phyloP scores from a whole-genome alignment of 2,329 filamentous ascomycete species.

The Zasmidium citrigriseum region DNA sequence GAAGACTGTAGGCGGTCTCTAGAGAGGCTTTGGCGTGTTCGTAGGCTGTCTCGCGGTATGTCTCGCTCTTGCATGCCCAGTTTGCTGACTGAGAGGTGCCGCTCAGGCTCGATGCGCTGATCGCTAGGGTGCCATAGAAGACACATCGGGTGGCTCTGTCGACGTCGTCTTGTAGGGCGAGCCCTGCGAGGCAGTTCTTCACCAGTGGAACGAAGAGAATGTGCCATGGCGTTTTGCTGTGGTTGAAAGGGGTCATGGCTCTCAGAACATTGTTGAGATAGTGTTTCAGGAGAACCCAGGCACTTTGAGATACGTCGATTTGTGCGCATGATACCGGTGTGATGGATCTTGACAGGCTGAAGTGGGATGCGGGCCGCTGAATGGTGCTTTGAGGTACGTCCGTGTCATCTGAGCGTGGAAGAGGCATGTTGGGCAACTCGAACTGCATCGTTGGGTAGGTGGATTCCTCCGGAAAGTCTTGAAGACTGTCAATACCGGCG shows the following conservation, averaged over 20 bases:
- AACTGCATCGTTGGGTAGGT: background rate
- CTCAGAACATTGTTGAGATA: background rate
- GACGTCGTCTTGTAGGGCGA: background rate
- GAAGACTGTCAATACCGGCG: background rate
- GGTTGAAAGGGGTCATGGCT: conserved; percentile 1
- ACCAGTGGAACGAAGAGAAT: conserved; percentile 4
- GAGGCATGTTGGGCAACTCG: background rate
- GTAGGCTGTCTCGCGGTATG: background rate
- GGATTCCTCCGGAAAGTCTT: background rate
- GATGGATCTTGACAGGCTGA: background rate
- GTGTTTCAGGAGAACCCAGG: background rate
- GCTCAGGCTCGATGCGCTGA: conserved; percentile 6
- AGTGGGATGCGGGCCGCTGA: background rate
- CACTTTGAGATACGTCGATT: background rate
- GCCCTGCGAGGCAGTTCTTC: conserved; percentile 1
- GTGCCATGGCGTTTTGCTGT: conserved; percentile 9
- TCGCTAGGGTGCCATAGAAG: conserved; percentile 6
- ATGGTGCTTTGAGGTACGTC: background rate
- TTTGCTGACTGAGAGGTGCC: background rate
- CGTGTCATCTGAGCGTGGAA: no score
- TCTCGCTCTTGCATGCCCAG: conserved; percentile 1
- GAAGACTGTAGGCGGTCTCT: background rate
- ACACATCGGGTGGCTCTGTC: conserved; percentile 2
- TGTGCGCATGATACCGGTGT: background rate
- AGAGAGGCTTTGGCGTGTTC: background rate